phyloP scores from a whole-genome alignment of 1,139 yeast genomes.

The Magnusiomyces suaveolens region DNA sequence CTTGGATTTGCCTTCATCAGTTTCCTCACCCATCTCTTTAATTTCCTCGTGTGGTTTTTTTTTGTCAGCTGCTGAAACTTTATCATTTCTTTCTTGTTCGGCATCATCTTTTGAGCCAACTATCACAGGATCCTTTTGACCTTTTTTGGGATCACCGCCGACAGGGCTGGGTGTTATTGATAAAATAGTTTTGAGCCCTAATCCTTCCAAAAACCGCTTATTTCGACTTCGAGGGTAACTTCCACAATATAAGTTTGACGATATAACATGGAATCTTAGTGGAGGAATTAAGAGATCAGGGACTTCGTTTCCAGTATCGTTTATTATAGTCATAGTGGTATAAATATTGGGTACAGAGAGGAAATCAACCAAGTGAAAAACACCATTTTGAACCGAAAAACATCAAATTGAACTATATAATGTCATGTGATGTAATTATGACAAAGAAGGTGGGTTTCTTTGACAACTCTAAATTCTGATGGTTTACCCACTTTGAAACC shows the following conservation, averaged over 20 bases:
- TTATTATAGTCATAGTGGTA: not conserved
- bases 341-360: too few species aligned
- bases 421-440: too few species aligned
- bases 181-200: slow-evolving; percentile 60
- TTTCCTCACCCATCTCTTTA: not conserved
- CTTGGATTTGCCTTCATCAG: not conserved
- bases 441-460: too few species aligned
- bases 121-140: too few species aligned
- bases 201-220: slow-evolving; percentile 57
- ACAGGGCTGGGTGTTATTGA: slow-evolving; percentile 74
- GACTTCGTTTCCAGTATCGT: not conserved
- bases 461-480: too few species aligned
- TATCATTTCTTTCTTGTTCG: not conserved
- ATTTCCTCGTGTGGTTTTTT: not conserved
- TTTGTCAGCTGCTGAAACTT: not conserved
- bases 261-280: slow-evolving; percentile 61
- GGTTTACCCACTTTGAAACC: too few species aligned
- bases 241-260: slow-evolving; percentile 67
- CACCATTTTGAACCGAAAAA: too few species aligned
- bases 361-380: too few species aligned
- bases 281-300: slow-evolving; percentile 53
- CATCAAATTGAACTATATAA: too few species aligned
- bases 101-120: not conserved
- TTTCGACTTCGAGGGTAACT: slow-evolving; percentile 77
- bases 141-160: slow-evolving; percentile 5